Percentiles rank a stretch among this genome's conserved stretches.
These are phyloP conservation scores for Mortierella sp. DNA, from an alignment of 371 early-diverging fungal species.

Conservation along the genomic window DNA sequence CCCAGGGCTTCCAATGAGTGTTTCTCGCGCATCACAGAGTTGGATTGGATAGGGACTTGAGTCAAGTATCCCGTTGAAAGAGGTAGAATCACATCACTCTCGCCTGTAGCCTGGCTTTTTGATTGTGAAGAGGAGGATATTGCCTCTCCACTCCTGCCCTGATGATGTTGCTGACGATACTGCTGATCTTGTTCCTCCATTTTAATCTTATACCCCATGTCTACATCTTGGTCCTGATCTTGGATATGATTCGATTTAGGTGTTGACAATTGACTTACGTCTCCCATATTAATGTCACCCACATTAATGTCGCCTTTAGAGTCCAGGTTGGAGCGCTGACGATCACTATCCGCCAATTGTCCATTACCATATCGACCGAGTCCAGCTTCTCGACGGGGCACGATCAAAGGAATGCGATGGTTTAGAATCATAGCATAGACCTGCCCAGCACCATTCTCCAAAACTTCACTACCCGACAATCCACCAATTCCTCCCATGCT, in stretches of 20 bases:
- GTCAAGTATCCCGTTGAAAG: conserved; percentile 71
- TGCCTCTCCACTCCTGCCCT: not conserved
- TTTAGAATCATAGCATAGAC: conserved; percentile 66
- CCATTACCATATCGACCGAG: not conserved
- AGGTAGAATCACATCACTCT: conserved; percentile 65
- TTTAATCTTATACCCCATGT: conserved; percentile 25
- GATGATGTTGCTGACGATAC: not conserved
- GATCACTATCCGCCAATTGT: not conserved
- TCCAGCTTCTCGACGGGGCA: conserved; percentile 54
- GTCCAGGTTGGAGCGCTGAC: not conserved
- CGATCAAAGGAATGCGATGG: conserved; percentile 69
- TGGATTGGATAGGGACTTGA: conserved; percentile 56
- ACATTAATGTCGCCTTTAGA: conserved; percentile 12
- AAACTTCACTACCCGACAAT: conserved; percentile 20
- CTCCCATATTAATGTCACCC: conserved; percentile 18
- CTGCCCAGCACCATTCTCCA: conserved; percentile 57
- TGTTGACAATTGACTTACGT: not conserved
- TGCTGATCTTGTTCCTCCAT: conserved; percentile 10
- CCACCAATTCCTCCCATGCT: conserved; percentile 40
- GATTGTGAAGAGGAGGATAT: not conserved
- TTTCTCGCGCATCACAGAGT: conserved; percentile 60
- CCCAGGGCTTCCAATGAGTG: conserved; percentile 61
- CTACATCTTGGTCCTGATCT: conserved; percentile 27
- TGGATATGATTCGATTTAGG: not conserved
- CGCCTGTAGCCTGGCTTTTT: not conserved